A percentile compares a stretch with the other conserved stretches of the same genome.
Conservation (phyloP, 129 eudicot species). For the Smallanthus sonchifolius region DNA sequence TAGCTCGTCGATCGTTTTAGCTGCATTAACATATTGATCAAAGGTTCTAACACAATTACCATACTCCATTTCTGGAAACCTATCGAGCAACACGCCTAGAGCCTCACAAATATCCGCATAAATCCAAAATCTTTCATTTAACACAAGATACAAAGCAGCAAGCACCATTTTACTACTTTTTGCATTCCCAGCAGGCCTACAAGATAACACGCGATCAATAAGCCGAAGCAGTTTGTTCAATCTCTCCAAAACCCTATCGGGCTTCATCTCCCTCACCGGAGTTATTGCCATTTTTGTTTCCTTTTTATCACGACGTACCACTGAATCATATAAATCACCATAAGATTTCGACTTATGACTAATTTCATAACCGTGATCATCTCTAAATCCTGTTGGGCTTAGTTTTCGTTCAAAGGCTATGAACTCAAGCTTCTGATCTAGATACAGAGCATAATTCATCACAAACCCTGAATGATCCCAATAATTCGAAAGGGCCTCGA, state of each 20-base stretch:
- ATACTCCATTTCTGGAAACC: slow-evolving; percentile 51
- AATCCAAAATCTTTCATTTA: slow-evolving; percentile 64
- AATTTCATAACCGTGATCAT: slow-evolving; percentile 27
- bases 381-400: slow-evolving; percentile 12
- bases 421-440: slow-evolving; percentile 62
- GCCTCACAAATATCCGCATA: slow-evolving; percentile 57
- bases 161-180: slow-evolving; percentile 52
- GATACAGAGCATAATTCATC: slow-evolving; percentile 51
- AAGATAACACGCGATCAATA: slow-evolving; percentile 62
- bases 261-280: slow-evolving; percentile 45
- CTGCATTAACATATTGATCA: slow-evolving; percentile 56
- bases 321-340: slow-evolving; percentile 35
- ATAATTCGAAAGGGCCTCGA: slow-evolving; percentile 60
- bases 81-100: slow-evolving; percentile 42
- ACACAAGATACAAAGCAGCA: slow-evolving; percentile 41
- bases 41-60: slow-evolving; percentile 53
- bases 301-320: slow-evolving; percentile 21
- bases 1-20: slow-evolving; percentile 66
- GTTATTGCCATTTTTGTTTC: slow-evolving; percentile 24
- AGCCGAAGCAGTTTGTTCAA: slow-evolving; percentile 47
- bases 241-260: slow-evolving; percentile 52
- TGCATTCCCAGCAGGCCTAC: slow-evolving; percentile 59
- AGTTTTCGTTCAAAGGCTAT: slow-evolving; percentile 44
- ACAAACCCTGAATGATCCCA: slow-evolving; percentile 78
- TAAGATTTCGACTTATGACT: slow-evolving; percentile 38